Base-by-base conservation (phyloP, 1,284 basidiomycete genomes). In the Porodaedalea pini region DNA sequence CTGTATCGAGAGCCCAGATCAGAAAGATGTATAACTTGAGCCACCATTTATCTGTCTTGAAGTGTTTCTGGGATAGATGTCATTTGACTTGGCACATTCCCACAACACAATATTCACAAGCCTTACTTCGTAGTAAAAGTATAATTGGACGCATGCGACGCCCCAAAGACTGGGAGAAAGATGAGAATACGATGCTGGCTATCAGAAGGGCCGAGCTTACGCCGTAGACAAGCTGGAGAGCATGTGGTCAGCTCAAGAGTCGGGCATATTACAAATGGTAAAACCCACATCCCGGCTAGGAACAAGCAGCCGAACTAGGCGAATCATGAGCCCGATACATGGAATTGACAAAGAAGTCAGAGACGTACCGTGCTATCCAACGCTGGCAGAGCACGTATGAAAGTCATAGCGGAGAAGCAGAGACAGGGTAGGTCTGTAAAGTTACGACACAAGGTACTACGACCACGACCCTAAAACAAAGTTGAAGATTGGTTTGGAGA, bases 121-220 rank as follows among this genome's bases (percentile, higher is more conserved):
- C n/a, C n/a, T n/a, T n/a, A 56, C 57, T n/a, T 54, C 50, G 37
- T 40, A 50, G 39, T 56, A 59, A 8, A 48, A 45, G 21, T 39
- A 59, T 5, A 55, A 15, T 40, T 59, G 57, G 11, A 59, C 7
- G 13, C 41, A 40, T n/a, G 54, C 37, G n/a, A 43, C 15, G 2
- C 53, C 57, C 57, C 57, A 59, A 6, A 59, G 48, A n/a, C 57
- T 59, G 19, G 11, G n/a, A 21, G 23, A 25, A 21, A 17, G 36
- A 13, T 27, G 23, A 47, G 25, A 8, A 5, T 27, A 10, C n/a
- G 17, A 25, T 15, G 25, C 21, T n/a, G 13, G 13, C 23, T 15
- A 8, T 4, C 13, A 6, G 25, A 4, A 29, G n/a, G 5, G 7
- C 5, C 25, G 25, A 29, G 17, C 45, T 17, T 17, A 47, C 45